Evolutionary conservation across 176 grass and related monocot species (phyloP).

Genomic region (Puccinellia tenuiflora): DNA sequence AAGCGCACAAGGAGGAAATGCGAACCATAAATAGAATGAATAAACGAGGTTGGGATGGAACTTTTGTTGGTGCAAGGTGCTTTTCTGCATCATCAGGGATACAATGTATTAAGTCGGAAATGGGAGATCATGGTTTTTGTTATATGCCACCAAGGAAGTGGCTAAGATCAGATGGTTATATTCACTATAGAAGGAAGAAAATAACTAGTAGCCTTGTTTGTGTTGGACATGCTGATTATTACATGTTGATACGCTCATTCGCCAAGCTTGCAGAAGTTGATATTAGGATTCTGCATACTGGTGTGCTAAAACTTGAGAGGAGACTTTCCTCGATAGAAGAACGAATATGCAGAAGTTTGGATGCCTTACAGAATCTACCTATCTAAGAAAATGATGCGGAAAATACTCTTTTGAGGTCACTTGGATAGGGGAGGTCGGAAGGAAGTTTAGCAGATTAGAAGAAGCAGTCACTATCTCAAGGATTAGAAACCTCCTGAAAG

Average conservation of each 20-base stretch:
- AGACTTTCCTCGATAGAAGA: constrained; percentile 63
- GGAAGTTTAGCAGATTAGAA: constrained; percentile 26
- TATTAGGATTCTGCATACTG: constrained; percentile 54
- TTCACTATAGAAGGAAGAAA: constrained; percentile 54
- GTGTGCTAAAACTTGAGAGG: constrained; percentile 67
- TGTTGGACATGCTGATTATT: constrained; percentile 86
- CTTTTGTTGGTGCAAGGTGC: constrained; percentile 13
- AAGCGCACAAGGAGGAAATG: constrained; percentile 17
- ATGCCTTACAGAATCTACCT: constrained; percentile 23
- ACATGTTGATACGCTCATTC: constrained; percentile 64
- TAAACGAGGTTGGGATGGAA: constrained; percentile 16
- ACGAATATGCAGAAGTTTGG: constrained; percentile 31
- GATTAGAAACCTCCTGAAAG: background rate
- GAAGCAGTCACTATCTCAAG: constrained; percentile 28
- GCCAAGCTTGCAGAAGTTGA: constrained; percentile 73
- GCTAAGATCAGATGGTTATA: constrained; percentile 49
- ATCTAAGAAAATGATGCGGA: background rate
- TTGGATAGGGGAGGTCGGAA: background rate
- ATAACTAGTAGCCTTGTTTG: constrained; percentile 34
- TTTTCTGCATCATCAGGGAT: constrained; percentile 28
- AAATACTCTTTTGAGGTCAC: background rate
- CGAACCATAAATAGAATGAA: constrained; percentile 21
- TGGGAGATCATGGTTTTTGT: constrained; percentile 66
- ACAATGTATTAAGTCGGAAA: constrained; percentile 56
- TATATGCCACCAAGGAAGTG: constrained; percentile 48